Base-by-base conservation (phyloP, 2,329 filamentous ascomycete genomes). In the Sphaerulina musiva region DNA sequence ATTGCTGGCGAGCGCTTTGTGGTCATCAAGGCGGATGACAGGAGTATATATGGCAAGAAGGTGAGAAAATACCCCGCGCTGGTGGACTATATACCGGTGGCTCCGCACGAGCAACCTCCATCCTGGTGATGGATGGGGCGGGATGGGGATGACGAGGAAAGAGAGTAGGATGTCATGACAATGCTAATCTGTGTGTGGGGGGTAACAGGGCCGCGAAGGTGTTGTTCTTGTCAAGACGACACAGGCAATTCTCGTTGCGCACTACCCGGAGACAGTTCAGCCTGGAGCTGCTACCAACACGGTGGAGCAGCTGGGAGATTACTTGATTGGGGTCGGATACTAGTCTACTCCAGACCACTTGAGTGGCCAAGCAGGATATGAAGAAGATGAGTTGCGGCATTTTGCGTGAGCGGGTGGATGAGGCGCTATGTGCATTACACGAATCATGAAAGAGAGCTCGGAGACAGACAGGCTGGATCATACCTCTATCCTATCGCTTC, bases 171-270 rank as follows among this genome's bases (percentile, higher is more conserved):
- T 26, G 6, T 26, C 26, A 26, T 26, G 6, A 46, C 29, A 17
- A 42, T 11, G 38, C 47, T 20, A 23, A 42, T 20, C 12, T 32
- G 29, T 46, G 39, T 48, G 46, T 55, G n/a, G 36, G 5, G 45
- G 29, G 1, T 4, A 12, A 31, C 59, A 88, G 85, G 89, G 87
- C 65, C 88, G 85, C 70, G 82, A 85, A 70, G 93, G 93, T 62
- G 75, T 95, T 67, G 79, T 86, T 69, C 82, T 93, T 66, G 84
- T 85, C 74, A 95, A 95, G 80, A 95, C 92, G 67, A 85, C 80
- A 68, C 86, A 95, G 75, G 89, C 90, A 64, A 84, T 97, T 71
- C 82, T 98, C 70, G 76, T 98, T 70, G 87, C 83, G 64, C 89
- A 95, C 78, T 89, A 97, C 79, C 79, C 78, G 63, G 89, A 95